Base-by-base conservation (phyloP, 129 eudicot genomes). In the Scalesia atractyloides region DNA sequence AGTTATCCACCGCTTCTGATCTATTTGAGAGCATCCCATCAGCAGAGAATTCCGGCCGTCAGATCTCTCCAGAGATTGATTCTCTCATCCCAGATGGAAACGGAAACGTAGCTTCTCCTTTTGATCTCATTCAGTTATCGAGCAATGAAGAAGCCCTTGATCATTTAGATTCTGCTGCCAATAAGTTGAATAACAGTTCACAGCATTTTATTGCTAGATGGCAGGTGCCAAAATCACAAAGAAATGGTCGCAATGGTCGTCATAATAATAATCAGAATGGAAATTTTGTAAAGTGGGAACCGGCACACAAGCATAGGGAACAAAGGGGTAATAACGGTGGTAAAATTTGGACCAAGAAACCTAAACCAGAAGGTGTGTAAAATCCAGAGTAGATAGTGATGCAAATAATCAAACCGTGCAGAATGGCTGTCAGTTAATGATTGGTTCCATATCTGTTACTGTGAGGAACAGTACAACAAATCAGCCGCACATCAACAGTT, bases 391-490 rank as follows among this genome's bases (percentile, higher is more conserved):
- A 53, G 83, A 73, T 61, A 75, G 64, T 50, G 79, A 78, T 59
- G 79, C 82, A 63, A 54, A 20, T 17, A 78, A 79, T 67, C 85
- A 70, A 48, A 64, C 82, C 14, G 77, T 17, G 59, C 54, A 76
- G 71, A 74, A 30, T 50, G 82, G 81, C 72, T 75, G 84, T 53
- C 87, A 89, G 81, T 78, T 93, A 48, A 80, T 93, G 70, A 86
- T 93, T 78, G 98, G 98, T 70, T 93, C 98, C 60, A 87, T 93
- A 69, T 69, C 96, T 34, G 96, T 93, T 64, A 76, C 81, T 2
- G 58, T 89, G 62, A 85, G 76, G 53, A 80, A 36, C 76, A 53
- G 76, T 70, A 15, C 49, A 65, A 15, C 49, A 65, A 49, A 72
- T 26, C 84, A 73, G 72, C 70, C 57, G 51, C 86, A 60, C 26